Evolutionary conservation across 305 asterid genomes (phyloP).

Genomic region (Rubia tinctorum): DNA sequence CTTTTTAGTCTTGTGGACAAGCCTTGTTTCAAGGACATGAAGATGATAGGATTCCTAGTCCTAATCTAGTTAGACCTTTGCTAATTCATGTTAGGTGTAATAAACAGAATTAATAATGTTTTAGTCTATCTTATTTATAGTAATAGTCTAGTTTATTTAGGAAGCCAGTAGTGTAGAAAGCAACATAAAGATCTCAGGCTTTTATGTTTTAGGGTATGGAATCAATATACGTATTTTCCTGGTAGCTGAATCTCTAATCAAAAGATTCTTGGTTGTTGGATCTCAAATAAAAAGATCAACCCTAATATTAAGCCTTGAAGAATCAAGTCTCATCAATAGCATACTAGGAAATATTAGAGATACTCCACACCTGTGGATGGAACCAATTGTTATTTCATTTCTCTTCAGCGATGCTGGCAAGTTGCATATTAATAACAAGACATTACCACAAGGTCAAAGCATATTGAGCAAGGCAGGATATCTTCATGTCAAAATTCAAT

Average conservation of each 20-base stretch:
- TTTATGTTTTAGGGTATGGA: background rate
- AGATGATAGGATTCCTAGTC: background rate
- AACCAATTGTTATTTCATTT: background rate
- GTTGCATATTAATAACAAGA: background rate
- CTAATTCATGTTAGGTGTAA: background rate
- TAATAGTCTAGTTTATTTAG: background rate
- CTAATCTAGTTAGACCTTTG: background rate
- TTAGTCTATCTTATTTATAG: background rate
- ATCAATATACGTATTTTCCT: background rate
- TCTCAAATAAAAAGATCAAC: background rate
- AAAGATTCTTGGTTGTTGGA: background rate
- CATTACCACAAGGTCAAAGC: background rate
- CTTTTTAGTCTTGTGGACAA: too few relatives aligned
- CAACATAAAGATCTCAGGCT: background rate
- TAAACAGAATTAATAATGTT: background rate
- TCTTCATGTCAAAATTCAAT: slow-evolving; percentile 13
- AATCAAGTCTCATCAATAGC: background rate
- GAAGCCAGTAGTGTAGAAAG: background rate
- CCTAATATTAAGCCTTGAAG: background rate
- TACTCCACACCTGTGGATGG: background rate
- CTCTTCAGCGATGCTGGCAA: background rate
- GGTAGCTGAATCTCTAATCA: background rate
- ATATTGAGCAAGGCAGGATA: background rate
- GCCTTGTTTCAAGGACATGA: too few relatives aligned
- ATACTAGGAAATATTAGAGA: background rate